Base-by-base conservation (phyloP, 768 basidiomycete species). In the Collybiopsis confluens region DNA sequence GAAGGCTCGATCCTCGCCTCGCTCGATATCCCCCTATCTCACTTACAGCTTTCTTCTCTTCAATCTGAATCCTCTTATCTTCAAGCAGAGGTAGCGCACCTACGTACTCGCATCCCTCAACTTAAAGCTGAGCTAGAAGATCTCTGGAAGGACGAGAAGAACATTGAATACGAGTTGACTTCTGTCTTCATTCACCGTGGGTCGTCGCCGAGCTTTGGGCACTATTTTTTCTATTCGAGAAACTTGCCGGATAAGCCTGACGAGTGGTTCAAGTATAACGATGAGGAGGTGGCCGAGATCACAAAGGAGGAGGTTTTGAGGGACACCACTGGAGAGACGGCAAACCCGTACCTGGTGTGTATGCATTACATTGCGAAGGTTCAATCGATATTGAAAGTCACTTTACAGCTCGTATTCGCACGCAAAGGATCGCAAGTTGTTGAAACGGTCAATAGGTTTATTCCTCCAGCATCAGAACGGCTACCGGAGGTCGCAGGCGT, bases 101-200 rank as follows among this genome's bases (percentile, higher is more conserved):
- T 87, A 35, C 80, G 82, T 15, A 64, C 62, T 15, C 73, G 73
- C 3, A 77, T 81, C 5, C 68, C 69, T 20, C 61, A 62, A 35
- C 75, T 92, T 48, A 91, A 92, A 67, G 70, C 74, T 30, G 79
- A 86, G 53, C 67, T 96, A 30, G 91, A 95, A 60, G 67, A 66
- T 1, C 62, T 93, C 1, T 98, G 95, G 95, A 70, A 70, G 42
- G 80, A 85, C 58, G 82, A 83, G 41, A 77, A 66, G 15, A 70
- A 76, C 27, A 82, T 81, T 7, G 85, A 86, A 27, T 98, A 97
- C 65, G 92, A 97, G 64, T 78, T 98, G 41, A 92, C 91, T 0
- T 90, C 92, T 9, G 96, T 98, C 18, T 98, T 92, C 74, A 88
- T 98, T 56, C 95, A 98, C 68, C 86, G 95, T 26, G 95, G 94